phyloP scores from a whole-genome alignment of 2,329 filamentous ascomycete genomes.

The Pseudopithomyces maydicus region DNA sequence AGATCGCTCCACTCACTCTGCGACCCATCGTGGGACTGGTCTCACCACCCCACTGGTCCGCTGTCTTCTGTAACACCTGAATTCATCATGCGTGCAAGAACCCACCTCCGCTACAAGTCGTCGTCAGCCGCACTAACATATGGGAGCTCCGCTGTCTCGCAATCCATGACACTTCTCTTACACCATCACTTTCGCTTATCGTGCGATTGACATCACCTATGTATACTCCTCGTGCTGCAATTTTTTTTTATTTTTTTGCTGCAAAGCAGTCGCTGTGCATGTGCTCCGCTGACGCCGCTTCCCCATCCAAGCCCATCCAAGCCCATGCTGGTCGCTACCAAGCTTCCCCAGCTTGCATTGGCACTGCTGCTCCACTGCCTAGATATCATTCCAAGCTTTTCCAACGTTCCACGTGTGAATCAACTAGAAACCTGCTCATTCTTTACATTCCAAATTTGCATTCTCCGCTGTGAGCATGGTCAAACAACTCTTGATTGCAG shows the following conservation, averaged over 20 bases:
- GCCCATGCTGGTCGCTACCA: conserved; percentile 1
- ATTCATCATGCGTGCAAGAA: neutral
- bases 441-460: neutral
- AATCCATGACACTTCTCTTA: neutral
- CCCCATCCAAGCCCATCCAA: neutral
- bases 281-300: neutral
- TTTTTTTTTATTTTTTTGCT: neutral
- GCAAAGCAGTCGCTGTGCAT: neutral
- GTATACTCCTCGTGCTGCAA: neutral
- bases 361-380: neutral
- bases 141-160: neutral
- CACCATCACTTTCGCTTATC: neutral
- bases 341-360: neutral
- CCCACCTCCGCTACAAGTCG: conserved; percentile 4
- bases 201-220: neutral
- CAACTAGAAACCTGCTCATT: neutral
- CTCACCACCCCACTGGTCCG: neutral
- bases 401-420: neutral
- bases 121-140: conserved; percentile 8
- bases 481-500: neutral
- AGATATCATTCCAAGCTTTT: too few relatives aligned
- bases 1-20: neutral
- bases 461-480: neutral
- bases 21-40: conserved; percentile 2
- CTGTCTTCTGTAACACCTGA: neutral